phyloP scores from a whole-genome alignment of 345 rosid species.

The Citrus maxima region DNA sequence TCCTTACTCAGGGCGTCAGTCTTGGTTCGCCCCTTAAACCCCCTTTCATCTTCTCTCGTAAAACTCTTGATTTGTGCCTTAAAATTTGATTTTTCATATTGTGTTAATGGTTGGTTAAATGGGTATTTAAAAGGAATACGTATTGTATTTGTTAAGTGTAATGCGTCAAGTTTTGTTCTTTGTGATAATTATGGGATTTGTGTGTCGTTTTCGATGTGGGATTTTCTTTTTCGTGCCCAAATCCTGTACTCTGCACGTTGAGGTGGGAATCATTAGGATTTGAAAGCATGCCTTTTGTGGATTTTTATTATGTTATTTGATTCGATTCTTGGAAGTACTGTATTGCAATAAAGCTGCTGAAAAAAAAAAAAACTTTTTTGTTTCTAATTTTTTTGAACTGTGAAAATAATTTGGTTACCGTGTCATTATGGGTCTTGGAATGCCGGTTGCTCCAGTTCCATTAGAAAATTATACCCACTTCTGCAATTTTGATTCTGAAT shows the following conservation, averaged over 20 bases:
- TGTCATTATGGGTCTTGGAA: neutral
- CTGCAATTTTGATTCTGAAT: neutral
- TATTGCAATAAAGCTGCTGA: neutral
- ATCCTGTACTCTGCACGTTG: neutral
- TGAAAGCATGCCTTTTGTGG: neutral
- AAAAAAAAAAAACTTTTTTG: neutral
- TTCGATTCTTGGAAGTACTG: too few relatives aligned
- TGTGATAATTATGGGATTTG: neutral
- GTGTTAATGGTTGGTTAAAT: neutral
- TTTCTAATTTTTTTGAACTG: neutral
- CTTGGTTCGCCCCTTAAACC: slow-evolving; percentile 52
- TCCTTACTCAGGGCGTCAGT: slow-evolving; percentile 72
- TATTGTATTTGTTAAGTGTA: neutral
- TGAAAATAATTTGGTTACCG: neutral
- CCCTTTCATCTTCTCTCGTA: neutral
- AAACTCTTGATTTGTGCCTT: neutral
- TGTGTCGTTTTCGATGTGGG: neutral
- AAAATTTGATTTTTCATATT: neutral
- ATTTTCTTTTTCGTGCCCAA: neutral
- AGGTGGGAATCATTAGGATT: neutral
- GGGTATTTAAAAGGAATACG: neutral
- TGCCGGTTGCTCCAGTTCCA: neutral
- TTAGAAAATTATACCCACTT: neutral
- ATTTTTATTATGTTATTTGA: neutral
- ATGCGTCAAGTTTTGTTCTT: neutral